Conservation (phyloP, 1,139 yeast genomes). For the Pneumocystis canis region DNA sequence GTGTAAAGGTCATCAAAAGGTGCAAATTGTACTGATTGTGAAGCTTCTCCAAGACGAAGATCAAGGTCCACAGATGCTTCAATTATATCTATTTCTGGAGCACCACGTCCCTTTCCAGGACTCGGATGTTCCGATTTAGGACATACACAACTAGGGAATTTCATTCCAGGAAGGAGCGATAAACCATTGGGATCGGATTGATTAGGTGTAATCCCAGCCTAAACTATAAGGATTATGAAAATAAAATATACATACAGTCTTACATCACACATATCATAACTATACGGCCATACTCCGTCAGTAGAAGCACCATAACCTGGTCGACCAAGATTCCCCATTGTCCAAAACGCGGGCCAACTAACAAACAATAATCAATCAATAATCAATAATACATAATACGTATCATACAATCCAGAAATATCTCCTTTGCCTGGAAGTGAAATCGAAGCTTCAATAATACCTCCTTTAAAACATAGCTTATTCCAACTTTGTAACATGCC, state of each 20-base stretch:
- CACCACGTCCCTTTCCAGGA: constrained; percentile 68
- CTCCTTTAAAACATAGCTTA: constrained; percentile 66
- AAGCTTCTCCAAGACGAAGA: constrained; percentile 40
- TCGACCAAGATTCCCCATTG: constrained; percentile 72
- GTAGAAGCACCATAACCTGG: constrained; percentile 61
- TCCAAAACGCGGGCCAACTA: constrained; percentile 85
- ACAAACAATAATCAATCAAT: no score
- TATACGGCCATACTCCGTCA: constrained; percentile 82
- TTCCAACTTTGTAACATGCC: constrained; percentile 85
- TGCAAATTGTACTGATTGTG: constrained; percentile 73
- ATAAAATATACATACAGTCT: constrained; percentile 30
- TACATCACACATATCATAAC: constrained; percentile 70
- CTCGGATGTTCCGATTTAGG: constrained; percentile 67
- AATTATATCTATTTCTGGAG: constrained; percentile 74
- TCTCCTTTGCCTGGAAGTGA: constrained; percentile 57
- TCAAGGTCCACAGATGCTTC: constrained; percentile 46
- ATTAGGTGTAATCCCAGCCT: constrained; percentile 50
- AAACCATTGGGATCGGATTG: constrained; percentile 74
- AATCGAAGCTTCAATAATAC: constrained; percentile 53
- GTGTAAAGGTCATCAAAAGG: constrained; percentile 77
- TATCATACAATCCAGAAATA: constrained; percentile 57
- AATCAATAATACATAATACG: constrained; percentile 56
- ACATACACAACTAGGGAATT: constrained; percentile 55
- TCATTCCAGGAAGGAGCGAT: constrained; percentile 65
- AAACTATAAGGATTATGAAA: neutral